Base-by-base conservation (phyloP, 371 early-diverging fungal species). In the Mucor mucedo region DNA sequence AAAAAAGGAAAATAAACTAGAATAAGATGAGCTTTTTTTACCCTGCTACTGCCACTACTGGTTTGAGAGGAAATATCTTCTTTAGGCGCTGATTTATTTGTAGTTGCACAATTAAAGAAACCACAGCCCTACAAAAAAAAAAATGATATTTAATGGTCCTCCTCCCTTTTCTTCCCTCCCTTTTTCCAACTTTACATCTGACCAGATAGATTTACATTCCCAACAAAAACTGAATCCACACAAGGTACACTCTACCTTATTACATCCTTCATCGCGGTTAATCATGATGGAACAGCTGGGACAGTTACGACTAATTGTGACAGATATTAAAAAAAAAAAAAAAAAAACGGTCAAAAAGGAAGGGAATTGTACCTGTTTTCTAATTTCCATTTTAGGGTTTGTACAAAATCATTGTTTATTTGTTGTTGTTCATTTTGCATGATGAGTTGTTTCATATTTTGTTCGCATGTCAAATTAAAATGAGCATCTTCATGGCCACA, bases 181-280 rank as follows among this genome's bases (percentile, higher is more conserved):
- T 10, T 42, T 42, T 16, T 5, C 2, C 21, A 56, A 45, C 10
- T 3, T 39, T 64, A 70, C 73, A 41, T 74, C 68, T 16, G 71
- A 65, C 74, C 74, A 74, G 28, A 61, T 52, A n/a, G 57, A 62
- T 44, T 57, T 47, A 49, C 74, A 74, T 27, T 63, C 65, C 90
- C 90, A 90, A 59, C 90, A 90, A 63, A 90, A 90, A 16, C 80
- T 73, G 66, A 83, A 72, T 4, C 89, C 90, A 69, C 90, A 90
- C 28, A 80, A 76, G 52, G 86, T 75, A 52, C 90, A 90, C 35
- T 90, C 89, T 0, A 90, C 85, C 63, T 89, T 87, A 67, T 89
- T 89, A 63, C 90, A 90, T 8, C 90, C 90, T 58, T 90, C 90
- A 59, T 90, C 90, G 10, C 90, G 73, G 44, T 88, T 81, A 45